phyloP scores from a whole-genome alignment of 495 filamentous ascomycete genomes.

The Pyrenula massariospora region DNA sequence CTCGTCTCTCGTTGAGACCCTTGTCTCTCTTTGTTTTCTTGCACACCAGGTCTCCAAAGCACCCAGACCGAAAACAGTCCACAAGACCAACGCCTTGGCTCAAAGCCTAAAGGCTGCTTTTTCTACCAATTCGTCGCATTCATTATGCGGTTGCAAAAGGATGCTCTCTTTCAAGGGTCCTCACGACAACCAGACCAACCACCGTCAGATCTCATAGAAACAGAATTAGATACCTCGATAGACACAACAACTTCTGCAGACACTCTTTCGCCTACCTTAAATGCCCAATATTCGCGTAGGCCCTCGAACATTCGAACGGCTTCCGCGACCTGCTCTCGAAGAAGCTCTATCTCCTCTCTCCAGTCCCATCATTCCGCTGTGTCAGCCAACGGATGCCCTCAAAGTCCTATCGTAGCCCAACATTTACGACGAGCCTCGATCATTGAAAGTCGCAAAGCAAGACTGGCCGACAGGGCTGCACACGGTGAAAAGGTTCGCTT shows the following conservation, averaged over 20 bases:
- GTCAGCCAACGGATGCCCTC: slow-evolving; percentile 50
- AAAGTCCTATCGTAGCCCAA: slow-evolving; percentile 76
- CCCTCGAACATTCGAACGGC: slow-evolving; percentile 44
- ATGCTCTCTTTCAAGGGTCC: neutral
- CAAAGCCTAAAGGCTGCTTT: neutral
- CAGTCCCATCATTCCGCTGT: slow-evolving; percentile 62
- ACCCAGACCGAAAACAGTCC: neutral
- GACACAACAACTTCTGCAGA: neutral
- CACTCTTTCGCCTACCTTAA: neutral
- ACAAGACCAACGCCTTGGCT: neutral
- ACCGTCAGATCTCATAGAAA: neutral
- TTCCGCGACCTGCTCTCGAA: slow-evolving; percentile 75
- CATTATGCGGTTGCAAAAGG: neutral
- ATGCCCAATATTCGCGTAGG: neutral
- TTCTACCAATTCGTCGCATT: neutral
- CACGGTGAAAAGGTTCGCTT: slow-evolving; percentile 96
- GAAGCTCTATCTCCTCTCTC: slow-evolving; percentile 78
- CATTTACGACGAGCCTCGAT: slow-evolving; percentile 86
- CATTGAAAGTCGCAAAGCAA: slow-evolving; percentile 83
- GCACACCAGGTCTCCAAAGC: neutral
- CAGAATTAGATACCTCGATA: neutral
- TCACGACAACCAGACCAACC: neutral
- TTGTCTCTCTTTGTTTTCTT: neutral
- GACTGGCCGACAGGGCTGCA: slow-evolving; percentile 83
- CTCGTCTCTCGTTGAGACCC: neutral